A percentile compares a stretch with the other conserved stretches of the same genome.
phyloP scores from a whole-genome alignment of 169 alveolate genomes.

The Neospora caninum region DNA sequence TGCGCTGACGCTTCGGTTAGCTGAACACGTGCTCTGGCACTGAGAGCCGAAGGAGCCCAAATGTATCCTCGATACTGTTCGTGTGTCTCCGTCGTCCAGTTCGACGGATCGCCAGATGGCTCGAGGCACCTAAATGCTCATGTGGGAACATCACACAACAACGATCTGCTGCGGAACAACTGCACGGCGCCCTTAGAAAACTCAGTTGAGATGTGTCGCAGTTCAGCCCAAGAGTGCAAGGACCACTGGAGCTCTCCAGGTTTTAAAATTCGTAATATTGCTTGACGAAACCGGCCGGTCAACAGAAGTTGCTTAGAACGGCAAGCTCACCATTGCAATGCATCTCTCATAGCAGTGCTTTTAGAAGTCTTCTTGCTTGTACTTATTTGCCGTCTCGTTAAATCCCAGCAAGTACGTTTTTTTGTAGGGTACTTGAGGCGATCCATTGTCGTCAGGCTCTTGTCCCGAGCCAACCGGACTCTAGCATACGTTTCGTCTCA shows the following conservation, averaged over 20 bases:
- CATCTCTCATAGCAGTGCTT: background rate
- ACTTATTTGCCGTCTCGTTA: background rate
- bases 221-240: too few relatives aligned
- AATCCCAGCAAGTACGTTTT: background rate
- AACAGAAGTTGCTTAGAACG: background rate
- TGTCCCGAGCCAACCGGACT: too few relatives aligned
- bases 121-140: background rate
- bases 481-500: too few relatives aligned
- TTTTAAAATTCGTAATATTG: too few relatives aligned
- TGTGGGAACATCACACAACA: too few relatives aligned
- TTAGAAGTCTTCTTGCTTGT: background rate
- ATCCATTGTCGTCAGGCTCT: background rate
- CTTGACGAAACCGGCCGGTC: too few relatives aligned
- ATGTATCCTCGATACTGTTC: background rate
- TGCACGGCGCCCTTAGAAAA: too few relatives aligned
- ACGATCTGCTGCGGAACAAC: too few relatives aligned
- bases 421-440: slow-evolving; percentile 3
- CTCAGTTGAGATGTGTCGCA: too few relatives aligned
- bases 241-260: too few relatives aligned
- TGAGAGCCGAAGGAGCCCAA: background rate
- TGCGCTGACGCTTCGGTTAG: too few relatives aligned
- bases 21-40: background rate
- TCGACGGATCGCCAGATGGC: slow-evolving; percentile 1
- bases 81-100: slow-evolving; percentile 25
- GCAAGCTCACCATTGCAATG: background rate